Evolutionary conservation across 371 early-diverging fungal genomes (phyloP), one percentile per base, ranked within the genome.

Genomic region (Circinella minor): DNA sequence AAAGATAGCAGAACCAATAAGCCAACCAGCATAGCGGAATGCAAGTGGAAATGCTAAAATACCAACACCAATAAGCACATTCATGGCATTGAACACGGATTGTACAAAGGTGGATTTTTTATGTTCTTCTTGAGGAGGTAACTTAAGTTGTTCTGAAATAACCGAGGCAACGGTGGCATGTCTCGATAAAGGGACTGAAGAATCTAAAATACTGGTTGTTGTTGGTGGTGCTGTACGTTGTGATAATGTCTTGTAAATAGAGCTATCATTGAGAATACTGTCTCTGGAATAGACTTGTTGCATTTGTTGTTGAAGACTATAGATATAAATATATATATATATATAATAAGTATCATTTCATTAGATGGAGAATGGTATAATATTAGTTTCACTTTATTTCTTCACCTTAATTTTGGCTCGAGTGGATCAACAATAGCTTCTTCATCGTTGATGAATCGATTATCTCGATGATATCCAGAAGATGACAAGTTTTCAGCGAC

Each of bases 41-140:
- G 75, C 77, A 36, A 72, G 70, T 3, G 82, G 80, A 2, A 82
- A 68, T 0, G 82, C 78, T 49, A 87, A 68, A 65, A 86, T 78
- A 18, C 86, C 84, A 36, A 89, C 86, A n/a, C 89, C 91, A 46
- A 90, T 85, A 15, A 90, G 73, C 0, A 90, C 76, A 66, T 91
- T 90, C 62, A 88, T 77, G n/a, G 87, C 72, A 74, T 89, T 88
- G 62, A 87, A 88, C 6, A 80, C 66, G 17, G 86, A 77, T 57
- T 77, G 86, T 6, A 76, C 69, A 73, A 77, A 77, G 48, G 70
- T 72, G 3, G 75, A 75, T 43, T 72, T 68, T 4, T 55, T 55
- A 15, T 69, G 70, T 7, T 49, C 65, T 14, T 59, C n/a, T 27
- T 39, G 18, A 7, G 43, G 17, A 15, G 68, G 63, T 37, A 20